phyloP scores from a whole-genome alignment of 495 filamentous ascomycete genomes.

The Penicillium pulvis region DNA sequence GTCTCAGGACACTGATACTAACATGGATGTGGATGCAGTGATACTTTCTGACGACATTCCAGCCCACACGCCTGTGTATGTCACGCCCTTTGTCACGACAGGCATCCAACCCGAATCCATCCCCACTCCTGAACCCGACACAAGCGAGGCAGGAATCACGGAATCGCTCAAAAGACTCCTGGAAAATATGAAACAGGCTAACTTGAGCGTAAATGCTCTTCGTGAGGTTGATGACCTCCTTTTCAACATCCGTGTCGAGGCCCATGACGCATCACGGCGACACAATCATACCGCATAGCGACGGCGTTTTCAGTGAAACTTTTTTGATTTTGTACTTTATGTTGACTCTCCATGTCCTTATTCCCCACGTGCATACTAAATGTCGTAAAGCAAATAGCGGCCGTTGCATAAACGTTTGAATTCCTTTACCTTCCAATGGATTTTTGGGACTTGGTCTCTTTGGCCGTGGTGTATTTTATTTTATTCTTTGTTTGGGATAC shows the following conservation, averaged over 20 bases:
- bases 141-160: constrained; percentile 40
- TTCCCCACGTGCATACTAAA: constrained; percentile 29
- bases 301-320: constrained; percentile 37
- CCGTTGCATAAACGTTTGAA: constrained; percentile 10
- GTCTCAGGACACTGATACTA: constrained; percentile 4
- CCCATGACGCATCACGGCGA: constrained; percentile 62
- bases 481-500: not conserved
- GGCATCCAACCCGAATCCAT: constrained; percentile 23
- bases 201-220: constrained; percentile 53
- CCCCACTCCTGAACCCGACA: constrained; percentile 7
- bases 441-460: not conserved
- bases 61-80: not conserved
- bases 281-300: constrained; percentile 46
- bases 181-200: constrained; percentile 50
- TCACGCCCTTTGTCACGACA: constrained; percentile 13
- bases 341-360: constrained; percentile 17
- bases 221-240: constrained; percentile 66
- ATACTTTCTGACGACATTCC: not conserved
- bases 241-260: constrained; percentile 65
- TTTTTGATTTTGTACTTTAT: constrained; percentile 19
- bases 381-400: constrained; percentile 20
- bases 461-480: constrained; percentile 5
- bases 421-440: not conserved
- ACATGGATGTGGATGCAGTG: constrained; percentile 23
- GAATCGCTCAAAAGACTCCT: constrained; percentile 52